Conservation (phyloP, 805 yeast genomes). For the Danielozyma ontarioensis region DNA sequence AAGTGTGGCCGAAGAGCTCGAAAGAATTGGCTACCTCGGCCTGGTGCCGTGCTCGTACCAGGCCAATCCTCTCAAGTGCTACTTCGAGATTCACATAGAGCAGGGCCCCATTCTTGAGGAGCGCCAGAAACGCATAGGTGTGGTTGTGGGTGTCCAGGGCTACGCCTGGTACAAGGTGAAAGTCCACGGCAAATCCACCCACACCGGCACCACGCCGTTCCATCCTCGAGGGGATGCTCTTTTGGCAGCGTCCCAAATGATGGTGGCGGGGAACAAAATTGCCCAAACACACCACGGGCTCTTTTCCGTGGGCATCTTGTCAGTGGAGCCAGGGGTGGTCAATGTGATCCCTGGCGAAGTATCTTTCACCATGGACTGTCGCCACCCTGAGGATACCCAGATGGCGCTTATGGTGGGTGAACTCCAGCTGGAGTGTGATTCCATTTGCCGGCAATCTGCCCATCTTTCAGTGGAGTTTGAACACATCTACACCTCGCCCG, state of each 20-base stretch:
- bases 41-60: slow-evolving; percentile 41
- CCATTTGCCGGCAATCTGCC: slow-evolving; percentile 24
- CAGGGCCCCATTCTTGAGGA: slow-evolving; percentile 71
- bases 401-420: slow-evolving; percentile 33
- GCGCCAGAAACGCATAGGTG: slow-evolving; percentile 51
- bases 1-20: slow-evolving; percentile 49
- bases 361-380: slow-evolving; percentile 53
- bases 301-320: slow-evolving; percentile 55
- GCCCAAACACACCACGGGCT: slow-evolving; percentile 50
- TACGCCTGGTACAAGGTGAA: slow-evolving; percentile 55
- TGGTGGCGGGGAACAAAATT: slow-evolving; percentile 49
- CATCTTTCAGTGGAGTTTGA: slow-evolving; percentile 37
- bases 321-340: slow-evolving; percentile 53
- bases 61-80: slow-evolving; percentile 56
- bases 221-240: slow-evolving; percentile 56
- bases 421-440: slow-evolving; percentile 29
- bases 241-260: slow-evolving; percentile 53
- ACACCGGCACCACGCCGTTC: slow-evolving; percentile 72
- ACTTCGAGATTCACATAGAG: slow-evolving; percentile 71
- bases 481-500: slow-evolving; percentile 46
- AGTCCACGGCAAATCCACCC: slow-evolving; percentile 62
- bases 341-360: slow-evolving; percentile 66
- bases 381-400: slow-evolving; percentile 48
- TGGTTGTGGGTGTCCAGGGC: slow-evolving; percentile 65
- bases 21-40: slow-evolving; percentile 62